A percentile compares a stretch with the other conserved stretches of the same genome.
Conservation (phyloP, 768 basidiomycete species). For the Tylopilus plumbeoviolaceoides region DNA sequence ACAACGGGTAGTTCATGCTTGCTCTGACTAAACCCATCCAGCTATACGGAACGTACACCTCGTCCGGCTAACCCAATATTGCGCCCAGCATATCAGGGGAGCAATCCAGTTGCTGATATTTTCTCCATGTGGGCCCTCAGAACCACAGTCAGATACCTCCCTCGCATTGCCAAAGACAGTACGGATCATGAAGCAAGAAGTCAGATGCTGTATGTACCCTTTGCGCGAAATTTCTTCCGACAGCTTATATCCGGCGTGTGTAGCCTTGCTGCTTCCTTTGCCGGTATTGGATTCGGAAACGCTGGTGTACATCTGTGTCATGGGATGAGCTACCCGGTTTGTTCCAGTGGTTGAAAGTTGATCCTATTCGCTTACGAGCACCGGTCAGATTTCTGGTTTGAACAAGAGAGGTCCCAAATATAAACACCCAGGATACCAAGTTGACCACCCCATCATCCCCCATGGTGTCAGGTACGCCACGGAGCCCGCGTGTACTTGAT, state of each 20-base stretch:
- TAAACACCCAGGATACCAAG: slow-evolving; percentile 84
- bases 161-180: slow-evolving; percentile 74
- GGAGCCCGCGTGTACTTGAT: neutral
- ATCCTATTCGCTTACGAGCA: neutral
- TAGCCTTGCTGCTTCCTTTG: slow-evolving; percentile 88
- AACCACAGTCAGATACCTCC: slow-evolving; percentile 85
- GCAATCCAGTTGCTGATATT: slow-evolving; percentile 92
- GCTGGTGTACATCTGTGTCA: slow-evolving; percentile 91
- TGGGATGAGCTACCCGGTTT: slow-evolving; percentile 83
- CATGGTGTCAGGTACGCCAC: slow-evolving; percentile 71
- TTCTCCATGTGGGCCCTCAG: slow-evolving; percentile 93
- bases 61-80: slow-evolving; percentile 87
- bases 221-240: neutral
- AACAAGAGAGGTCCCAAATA: slow-evolving; percentile 95
- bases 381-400: slow-evolving; percentile 74
- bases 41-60: slow-evolving; percentile 88
- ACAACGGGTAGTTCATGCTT: neutral
- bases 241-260: neutral
- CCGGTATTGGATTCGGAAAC: slow-evolving; percentile 93
- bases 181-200: slow-evolving; percentile 79
- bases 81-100: slow-evolving; percentile 90
- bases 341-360: slow-evolving; percentile 21
- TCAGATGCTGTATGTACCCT: slow-evolving; percentile 76
- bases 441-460: slow-evolving; percentile 87
- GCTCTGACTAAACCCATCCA: slow-evolving; percentile 26